A percentile compares a stretch with the other conserved stretches of the same genome.
Evolutionary conservation across 1,284 basidiomycete species (phyloP).

Genomic region (Retiboletus flavoniger): DNA sequence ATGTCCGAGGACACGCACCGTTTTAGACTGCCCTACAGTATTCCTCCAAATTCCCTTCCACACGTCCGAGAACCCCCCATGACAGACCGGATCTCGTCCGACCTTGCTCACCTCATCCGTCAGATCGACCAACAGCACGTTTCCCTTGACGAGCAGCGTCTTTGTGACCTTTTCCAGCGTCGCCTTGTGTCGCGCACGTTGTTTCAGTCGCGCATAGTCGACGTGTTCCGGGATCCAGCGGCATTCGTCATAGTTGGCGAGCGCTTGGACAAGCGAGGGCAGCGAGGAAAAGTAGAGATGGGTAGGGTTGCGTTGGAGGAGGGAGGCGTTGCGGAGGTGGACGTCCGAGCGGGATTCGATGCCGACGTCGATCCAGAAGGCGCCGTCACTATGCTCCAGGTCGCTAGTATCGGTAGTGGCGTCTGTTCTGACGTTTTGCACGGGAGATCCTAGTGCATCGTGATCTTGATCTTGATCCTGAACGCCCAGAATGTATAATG

Average conservation of each 20-base stretch:
- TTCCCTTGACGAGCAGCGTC: conserved; percentile 50
- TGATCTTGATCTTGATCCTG: conserved; percentile 10
- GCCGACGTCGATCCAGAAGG: conserved; percentile 43
- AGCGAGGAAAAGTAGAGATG: conserved; percentile 52
- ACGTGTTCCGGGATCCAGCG: conserved; percentile 47
- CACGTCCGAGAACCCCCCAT: conserved; percentile 58
- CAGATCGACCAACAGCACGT: conserved; percentile 48
- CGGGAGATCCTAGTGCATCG: conserved; percentile 5
- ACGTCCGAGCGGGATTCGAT: conserved; percentile 49
- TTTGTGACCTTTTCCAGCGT: conserved; percentile 54
- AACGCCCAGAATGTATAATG: conserved; percentile 47
- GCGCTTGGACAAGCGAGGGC: conserved; percentile 47
- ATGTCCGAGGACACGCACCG: conserved; percentile 29
- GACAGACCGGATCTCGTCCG: conserved; percentile 41
- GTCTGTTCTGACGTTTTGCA: not conserved
- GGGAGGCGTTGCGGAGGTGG: conserved; percentile 54
- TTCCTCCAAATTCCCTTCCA: conserved; percentile 58
- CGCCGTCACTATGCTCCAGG: not conserved
- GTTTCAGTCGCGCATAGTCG: conserved; percentile 53
- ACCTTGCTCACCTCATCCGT: conserved; percentile 49
- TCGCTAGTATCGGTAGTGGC: not conserved
- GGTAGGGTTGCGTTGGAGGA: conserved; percentile 50
- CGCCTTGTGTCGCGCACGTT: conserved; percentile 54
- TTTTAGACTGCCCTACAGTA: conserved; percentile 38
- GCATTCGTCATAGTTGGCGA: conserved; percentile 52